A percentile compares a stretch with the other conserved stretches of the same genome.
Evolutionary conservation across 371 early-diverging fungal species (phyloP).

Genomic region (Saksenaea oblongispora): DNA sequence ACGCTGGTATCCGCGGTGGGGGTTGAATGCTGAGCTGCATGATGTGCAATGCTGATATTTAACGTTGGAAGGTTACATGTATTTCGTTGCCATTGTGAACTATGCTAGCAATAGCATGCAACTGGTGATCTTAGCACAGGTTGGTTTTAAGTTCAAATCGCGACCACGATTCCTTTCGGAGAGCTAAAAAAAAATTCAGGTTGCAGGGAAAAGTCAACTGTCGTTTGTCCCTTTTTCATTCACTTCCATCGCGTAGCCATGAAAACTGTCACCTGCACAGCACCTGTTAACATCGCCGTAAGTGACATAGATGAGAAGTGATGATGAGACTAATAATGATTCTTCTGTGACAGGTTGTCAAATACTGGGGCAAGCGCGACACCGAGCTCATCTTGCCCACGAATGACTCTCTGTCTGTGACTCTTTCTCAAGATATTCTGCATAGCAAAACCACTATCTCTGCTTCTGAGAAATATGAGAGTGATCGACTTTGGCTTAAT

Average conservation of each 20-base stretch:
- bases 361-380: conserved; percentile 99
- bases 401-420: conserved; percentile 96
- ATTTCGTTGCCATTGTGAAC: too few relatives aligned
- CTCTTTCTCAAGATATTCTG: conserved; percentile 94
- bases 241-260: conserved; percentile 22
- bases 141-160: too few relatives aligned
- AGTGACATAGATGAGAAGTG: conserved; percentile 12
- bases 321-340: neutral
- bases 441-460: conserved; percentile 92
- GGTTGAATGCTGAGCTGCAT: too few relatives aligned
- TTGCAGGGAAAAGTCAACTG: neutral
- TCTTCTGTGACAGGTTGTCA: conserved; percentile 59
- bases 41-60: too few relatives aligned
- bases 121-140: too few relatives aligned
- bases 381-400: conserved; percentile 90
- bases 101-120: too few relatives aligned
- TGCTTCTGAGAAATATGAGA: conserved; percentile 62
- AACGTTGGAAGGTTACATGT: too few relatives aligned
- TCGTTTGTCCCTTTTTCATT: neutral
- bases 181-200: too few relatives aligned
- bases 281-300: conserved; percentile 99
- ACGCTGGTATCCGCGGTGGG: too few relatives aligned
- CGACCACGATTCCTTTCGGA: too few relatives aligned
- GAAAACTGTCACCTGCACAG: conserved; percentile 82
- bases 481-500: conserved; percentile 92